phyloP scores from a whole-genome alignment of 2,329 filamentous ascomycete genomes.

The Talaromyces amestolkiae region DNA sequence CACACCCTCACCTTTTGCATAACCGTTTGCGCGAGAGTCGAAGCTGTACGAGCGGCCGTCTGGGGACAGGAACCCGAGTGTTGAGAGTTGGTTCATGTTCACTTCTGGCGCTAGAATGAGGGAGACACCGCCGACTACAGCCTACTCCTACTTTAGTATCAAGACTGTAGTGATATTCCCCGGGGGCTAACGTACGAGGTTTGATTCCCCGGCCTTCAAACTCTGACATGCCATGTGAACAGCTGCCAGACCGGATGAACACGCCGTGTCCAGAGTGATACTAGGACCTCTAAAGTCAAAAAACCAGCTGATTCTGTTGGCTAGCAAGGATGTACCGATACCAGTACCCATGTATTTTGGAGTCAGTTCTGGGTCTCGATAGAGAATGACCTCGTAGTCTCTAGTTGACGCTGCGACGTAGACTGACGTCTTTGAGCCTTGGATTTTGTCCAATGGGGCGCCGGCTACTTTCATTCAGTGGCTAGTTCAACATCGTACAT shows the following conservation, averaged over 20 bases:
- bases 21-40: constrained; percentile 47
- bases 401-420: constrained; percentile 32
- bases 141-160: no score
- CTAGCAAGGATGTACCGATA: constrained; percentile 26
- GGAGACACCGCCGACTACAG: no score
- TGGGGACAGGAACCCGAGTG: constrained; percentile 49
- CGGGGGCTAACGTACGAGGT: constrained; percentile 17
- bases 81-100: constrained; percentile 25
- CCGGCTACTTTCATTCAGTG: constrained; percentile 15
- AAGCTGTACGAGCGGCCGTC: constrained; percentile 42
- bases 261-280: constrained; percentile 24
- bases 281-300: constrained; percentile 29
- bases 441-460: constrained; percentile 26
- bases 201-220: no score
- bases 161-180: constrained; percentile 29
- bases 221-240: constrained; percentile 19
- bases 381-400: constrained; percentile 19
- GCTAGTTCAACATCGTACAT: no score
- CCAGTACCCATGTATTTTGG: no score
- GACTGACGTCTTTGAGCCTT: constrained; percentile 30
- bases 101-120: no score
- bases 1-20: constrained; percentile 51
- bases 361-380: no score
- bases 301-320: constrained; percentile 39
- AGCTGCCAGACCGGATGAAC: constrained; percentile 28